These are phyloP conservation scores for Ophiocordyceps sinensis DNA, from an alignment of 2,329 filamentous ascomycete species.

Conservation along the genomic window DNA sequence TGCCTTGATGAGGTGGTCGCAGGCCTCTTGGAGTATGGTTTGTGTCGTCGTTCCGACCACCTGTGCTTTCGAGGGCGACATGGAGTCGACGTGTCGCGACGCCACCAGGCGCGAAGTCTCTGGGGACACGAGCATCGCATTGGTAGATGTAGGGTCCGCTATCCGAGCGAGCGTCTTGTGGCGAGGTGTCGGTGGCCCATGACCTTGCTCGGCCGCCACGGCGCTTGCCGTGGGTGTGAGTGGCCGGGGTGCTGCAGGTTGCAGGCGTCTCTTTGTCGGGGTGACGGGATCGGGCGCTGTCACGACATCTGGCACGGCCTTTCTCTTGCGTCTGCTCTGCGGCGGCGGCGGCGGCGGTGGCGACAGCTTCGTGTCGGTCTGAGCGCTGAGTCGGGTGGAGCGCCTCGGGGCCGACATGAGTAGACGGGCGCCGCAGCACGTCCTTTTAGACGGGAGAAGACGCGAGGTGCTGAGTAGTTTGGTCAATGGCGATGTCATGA, in stretches of 20 bases:
- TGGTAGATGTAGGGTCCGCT: conserved; percentile 49
- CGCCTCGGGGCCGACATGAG: conserved; percentile 20
- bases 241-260: conserved; percentile 17
- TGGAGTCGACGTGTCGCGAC: conserved; percentile 28
- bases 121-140: conserved; percentile 58
- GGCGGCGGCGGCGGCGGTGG: conserved; percentile 7
- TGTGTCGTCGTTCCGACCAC: conserved; percentile 43
- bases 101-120: conserved; percentile 49
- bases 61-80: conserved; percentile 30
- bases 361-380: conserved; percentile 6
- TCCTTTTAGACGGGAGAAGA: background rate
- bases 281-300: conserved; percentile 12
- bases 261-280: conserved; percentile 16
- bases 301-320: conserved; percentile 10
- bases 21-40: conserved; percentile 61
- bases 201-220: conserved; percentile 22
- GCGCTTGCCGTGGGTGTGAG: conserved; percentile 33
- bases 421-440: background rate
- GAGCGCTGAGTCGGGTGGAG: conserved; percentile 26
- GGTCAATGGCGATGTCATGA: too few relatives aligned
- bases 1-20: conserved; percentile 55
- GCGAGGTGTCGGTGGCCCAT: conserved; percentile 21
- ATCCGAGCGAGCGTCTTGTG: conserved; percentile 34
- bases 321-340: conserved; percentile 20
- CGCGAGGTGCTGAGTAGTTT: background rate